Evolutionary conservation across 495 filamentous ascomycete species (phyloP), one percentile per base, ranked within the genome.

Genomic region (Wilcoxina mikolae): DNA sequence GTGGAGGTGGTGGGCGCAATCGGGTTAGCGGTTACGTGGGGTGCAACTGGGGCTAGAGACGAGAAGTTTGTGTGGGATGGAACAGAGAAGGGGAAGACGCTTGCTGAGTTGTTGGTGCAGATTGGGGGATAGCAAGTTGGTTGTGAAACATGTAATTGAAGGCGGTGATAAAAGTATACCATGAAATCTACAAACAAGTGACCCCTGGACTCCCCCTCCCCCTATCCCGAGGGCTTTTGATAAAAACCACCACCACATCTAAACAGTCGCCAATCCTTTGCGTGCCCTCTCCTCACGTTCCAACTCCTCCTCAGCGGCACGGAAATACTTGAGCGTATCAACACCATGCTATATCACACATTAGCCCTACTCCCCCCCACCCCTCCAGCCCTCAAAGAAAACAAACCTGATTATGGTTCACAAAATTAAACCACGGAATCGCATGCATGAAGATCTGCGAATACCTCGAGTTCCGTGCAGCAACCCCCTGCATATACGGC

Each of bases 321-420:
- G 80, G 70, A 95, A 98, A 72, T 98, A 98, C 72, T 98, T 98
- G 54, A 87, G 85, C 25, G 91, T 98, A 69, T 98, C 93, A 52
- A 98, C 84, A 58, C 91, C 91, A 68, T 98, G 91, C 76, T 95
- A 62, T 4, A 20, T 25, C 23, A 43, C 7, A 15, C 31, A 35
- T 43, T 20, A 43, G 17, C 39, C 39, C 10, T 20, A 5, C 17
- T 12, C 39, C 17, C 39, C 7, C 17, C 20, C 39, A 43, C 39
- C 17, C 39, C 17, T 18, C 17, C 39, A 43, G 10, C 17, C 7
- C 7, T 22, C 18, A 38, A 42, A 28, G 23, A 15, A 46, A 33
- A 56, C 11, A 46, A 68, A 82, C 80, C 70, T 83, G 87, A 61
- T 79, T 82, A 71, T 98, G 91, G 68, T 98, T 95, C 57, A 95